These are phyloP conservation scores for Cutaneotrichosporon spelunceum DNA, from an alignment of 1,284 basidiomycete genomes.

Conservation along the genomic window DNA sequence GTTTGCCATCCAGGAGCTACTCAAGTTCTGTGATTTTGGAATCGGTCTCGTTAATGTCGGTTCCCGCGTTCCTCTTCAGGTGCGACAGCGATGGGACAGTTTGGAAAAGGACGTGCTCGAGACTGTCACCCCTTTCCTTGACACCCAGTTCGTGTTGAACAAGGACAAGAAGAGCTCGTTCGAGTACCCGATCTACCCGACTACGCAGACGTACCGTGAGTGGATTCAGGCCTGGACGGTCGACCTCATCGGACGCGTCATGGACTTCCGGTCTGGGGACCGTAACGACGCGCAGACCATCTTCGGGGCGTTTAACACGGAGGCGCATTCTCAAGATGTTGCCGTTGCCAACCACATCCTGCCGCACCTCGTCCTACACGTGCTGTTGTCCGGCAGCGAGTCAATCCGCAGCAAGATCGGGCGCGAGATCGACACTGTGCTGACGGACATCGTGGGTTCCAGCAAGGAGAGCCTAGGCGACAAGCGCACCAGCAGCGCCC, in stretches of 20 bases:
- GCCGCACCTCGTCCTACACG: constrained; percentile 85
- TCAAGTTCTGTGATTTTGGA: constrained; percentile 84
- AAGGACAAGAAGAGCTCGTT: constrained; percentile 46
- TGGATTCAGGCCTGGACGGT: constrained; percentile 92
- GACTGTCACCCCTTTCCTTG: constrained; percentile 82
- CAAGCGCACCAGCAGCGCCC: constrained; percentile 79
- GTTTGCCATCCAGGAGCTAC: constrained; percentile 87
- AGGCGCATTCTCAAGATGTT: constrained; percentile 83
- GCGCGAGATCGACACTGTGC: constrained; percentile 72
- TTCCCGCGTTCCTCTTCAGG: constrained; percentile 61
- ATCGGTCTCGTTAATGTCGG: constrained; percentile 50
- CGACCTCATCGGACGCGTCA: constrained; percentile 68
- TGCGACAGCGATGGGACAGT: constrained; percentile 67
- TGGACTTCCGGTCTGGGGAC: constrained; percentile 20
- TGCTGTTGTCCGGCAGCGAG: constrained; percentile 71
- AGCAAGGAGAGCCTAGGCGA: constrained; percentile 62
- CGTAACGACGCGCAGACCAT: constrained; percentile 55
- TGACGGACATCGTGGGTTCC: constrained; percentile 78
- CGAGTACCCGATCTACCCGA: constrained; percentile 68
- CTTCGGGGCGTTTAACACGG: constrained; percentile 75
- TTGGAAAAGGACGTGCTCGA: constrained; percentile 83
- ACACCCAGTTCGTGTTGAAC: constrained; percentile 62
- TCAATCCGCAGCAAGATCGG: constrained; percentile 66
- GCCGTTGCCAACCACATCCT: constrained; percentile 84
- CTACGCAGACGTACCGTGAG: constrained; percentile 79